These are phyloP conservation scores for Trichoderma gamsii DNA, from an alignment of 495 filamentous ascomycete genomes.

Conservation along the genomic window DNA sequence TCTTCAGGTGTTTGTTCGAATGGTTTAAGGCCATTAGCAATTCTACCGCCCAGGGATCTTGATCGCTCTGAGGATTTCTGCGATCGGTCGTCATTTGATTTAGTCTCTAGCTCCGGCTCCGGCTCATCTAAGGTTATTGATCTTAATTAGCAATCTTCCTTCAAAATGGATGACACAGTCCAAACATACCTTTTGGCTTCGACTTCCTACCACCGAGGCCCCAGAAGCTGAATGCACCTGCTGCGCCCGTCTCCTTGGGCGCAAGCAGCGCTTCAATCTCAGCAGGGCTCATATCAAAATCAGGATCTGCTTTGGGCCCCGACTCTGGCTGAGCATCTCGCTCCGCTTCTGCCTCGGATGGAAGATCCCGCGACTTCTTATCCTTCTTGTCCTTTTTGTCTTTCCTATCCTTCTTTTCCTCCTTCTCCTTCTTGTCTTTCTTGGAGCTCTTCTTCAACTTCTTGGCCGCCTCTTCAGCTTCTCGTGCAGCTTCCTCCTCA, in stretches of 20 bases:
- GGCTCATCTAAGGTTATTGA: neutral
- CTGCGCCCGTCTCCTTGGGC: constrained; percentile 23
- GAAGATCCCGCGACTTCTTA: constrained; percentile 5
- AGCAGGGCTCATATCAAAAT: constrained; percentile 18
- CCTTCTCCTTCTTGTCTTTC: constrained; percentile 9
- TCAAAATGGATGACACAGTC: neutral
- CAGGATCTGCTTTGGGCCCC: neutral
- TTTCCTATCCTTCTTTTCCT: constrained; percentile 10
- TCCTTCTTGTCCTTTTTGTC: constrained; percentile 16
- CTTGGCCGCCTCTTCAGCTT: constrained; percentile 32
- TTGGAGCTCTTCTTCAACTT: constrained; percentile 39
- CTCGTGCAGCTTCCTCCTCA: constrained; percentile 14
- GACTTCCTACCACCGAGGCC: constrained; percentile 33
- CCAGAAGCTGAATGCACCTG: constrained; percentile 44
- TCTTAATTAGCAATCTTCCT: neutral
- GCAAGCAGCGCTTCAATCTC: constrained; percentile 30
- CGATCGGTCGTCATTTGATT: constrained; percentile 22
- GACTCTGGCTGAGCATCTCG: constrained; percentile 14
- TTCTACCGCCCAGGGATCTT: constrained; percentile 43
- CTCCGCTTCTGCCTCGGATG: constrained; percentile 21
- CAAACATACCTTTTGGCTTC: constrained; percentile 24
- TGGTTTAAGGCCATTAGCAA: constrained; percentile 47
- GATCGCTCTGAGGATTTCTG: constrained; percentile 33
- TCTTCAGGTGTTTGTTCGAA: constrained; percentile 41
- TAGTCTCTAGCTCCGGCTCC: neutral